phyloP scores from a whole-genome alignment of 345 rosid species.

The Toxicodendron radicans region DNA sequence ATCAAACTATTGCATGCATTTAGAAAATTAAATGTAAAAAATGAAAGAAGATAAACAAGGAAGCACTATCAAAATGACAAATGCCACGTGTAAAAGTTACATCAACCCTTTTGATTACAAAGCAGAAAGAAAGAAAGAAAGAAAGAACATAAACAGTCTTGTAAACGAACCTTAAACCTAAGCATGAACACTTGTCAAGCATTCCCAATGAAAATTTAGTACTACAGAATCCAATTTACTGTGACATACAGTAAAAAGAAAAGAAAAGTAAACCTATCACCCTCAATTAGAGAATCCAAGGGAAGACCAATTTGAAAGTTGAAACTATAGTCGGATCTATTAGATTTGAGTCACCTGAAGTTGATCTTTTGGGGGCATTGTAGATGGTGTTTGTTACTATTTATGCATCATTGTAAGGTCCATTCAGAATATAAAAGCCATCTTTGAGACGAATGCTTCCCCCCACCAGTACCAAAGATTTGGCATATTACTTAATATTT shows the following conservation, averaged over 20 bases:
- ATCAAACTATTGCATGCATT: slow-evolving; percentile 8
- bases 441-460: not conserved
- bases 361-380: not conserved
- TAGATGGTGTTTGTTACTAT: not conserved
- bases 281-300: not conserved
- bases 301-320: not conserved
- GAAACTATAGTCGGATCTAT: not conserved
- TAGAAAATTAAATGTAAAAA: not conserved
- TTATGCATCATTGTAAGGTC: not conserved
- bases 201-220: not conserved
- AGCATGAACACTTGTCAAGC: not conserved
- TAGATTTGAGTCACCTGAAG: not conserved
- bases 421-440: not conserved
- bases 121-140: not conserved
- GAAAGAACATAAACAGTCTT: too few relatives aligned
- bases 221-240: slow-evolving; percentile 8
- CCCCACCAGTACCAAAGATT: not conserved
- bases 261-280: not conserved
- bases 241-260: slow-evolving; percentile 1
- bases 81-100: slow-evolving; percentile 15
- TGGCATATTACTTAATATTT: not conserved
- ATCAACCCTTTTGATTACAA: slow-evolving; percentile 13
- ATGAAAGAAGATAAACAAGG: slow-evolving; percentile 2
- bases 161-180: not conserved
- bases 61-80: slow-evolving; percentile 10